Evolutionary conservation across 208 protist genomes (phyloP).

Genomic region (Crithidia acanthocephali): DNA sequence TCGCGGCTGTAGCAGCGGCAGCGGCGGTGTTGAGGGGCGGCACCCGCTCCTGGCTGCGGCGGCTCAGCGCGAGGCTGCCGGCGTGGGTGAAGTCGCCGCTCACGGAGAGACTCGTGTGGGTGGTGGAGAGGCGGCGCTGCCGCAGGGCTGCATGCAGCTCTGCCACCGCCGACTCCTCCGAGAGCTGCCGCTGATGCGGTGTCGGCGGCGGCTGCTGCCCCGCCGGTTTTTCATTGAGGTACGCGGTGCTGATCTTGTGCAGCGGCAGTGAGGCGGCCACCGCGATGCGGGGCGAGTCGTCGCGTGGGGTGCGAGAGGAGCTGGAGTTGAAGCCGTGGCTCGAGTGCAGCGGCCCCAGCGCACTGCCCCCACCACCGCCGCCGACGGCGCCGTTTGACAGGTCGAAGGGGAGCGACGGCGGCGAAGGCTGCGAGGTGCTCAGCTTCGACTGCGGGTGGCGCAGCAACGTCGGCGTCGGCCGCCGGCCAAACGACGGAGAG

Average conservation of each 20-base stretch:
- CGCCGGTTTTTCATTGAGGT: not conserved
- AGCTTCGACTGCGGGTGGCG: slow-evolving; percentile 7
- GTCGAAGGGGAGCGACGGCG: not conserved
- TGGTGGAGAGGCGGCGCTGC: slow-evolving; percentile 33
- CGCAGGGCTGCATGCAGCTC: not conserved
- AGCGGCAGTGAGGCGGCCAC: not conserved
- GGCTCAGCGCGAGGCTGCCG: not conserved
- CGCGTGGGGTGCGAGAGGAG: slow-evolving; percentile 1
- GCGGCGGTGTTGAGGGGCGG: not conserved
- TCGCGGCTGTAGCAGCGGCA: not conserved
- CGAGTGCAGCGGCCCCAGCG: not conserved
- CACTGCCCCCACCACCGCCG: not conserved
- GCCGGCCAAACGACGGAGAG: not conserved
- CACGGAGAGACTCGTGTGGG: slow-evolving; percentile 8
- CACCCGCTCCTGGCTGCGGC: slow-evolving; percentile 8
- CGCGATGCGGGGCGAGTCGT: slow-evolving; percentile 4
- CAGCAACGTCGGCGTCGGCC: slow-evolving; percentile 12
- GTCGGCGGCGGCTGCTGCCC: not conserved
- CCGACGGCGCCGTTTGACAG: not conserved
- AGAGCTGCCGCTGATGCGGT: not conserved
- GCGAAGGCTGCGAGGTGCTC: slow-evolving; percentile 2
- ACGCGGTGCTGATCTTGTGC: slow-evolving; percentile 5
- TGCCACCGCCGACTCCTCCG: not conserved
- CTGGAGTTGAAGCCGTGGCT: not conserved
- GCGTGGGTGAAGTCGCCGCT: slow-evolving; percentile 15